Base-by-base conservation (phyloP, 75 land plant species). In the Picea sitchensis region DNA sequence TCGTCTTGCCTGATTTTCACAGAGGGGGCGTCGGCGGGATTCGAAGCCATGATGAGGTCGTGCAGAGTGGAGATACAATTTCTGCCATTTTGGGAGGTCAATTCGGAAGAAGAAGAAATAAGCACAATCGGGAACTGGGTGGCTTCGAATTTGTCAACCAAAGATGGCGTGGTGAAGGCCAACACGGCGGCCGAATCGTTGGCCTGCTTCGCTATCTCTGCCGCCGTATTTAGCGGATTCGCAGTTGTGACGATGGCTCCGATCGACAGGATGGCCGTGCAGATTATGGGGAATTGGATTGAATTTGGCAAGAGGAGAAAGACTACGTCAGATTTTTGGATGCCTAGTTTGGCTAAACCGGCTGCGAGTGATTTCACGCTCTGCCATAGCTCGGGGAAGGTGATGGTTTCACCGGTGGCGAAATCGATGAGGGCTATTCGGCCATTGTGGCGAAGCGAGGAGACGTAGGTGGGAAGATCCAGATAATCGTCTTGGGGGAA, bases 181-280 rank as follows among this genome's bases (percentile, higher is more conserved):
- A 83, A 65, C 36, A 58, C 82, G 30, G 91, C 75, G 0, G 75
- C 72, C 0, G 92, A 83, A 67, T 89, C 90, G 9, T 13, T 57
- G 0, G 80, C 84, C 76, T 94, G 96, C 68, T 84, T 85, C 36
- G 83, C 82, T 32, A 94, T 84, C 81, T 94, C 96, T 2, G 63
- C 14, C 9, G 81, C 75, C 4, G 92, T 92, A 86, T 88, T 90
- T 41, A 94, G 76, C 1, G 92, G 96, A 75, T 94, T 94, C 73
- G 90, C 87, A 14, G 94, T 85, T 18, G 91, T 92, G 17, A 87
- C 65, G 15, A 90, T 64, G 14, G 91, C 96, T 5, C 96, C 96
- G 21, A 90, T 17, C 20, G 85, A 82, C 67, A 90, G 58, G 47
- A 86, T 86, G 4, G 90, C 94, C 30, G 90, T 81, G 77, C 85